Percentiles rank a stretch among this genome's conserved stretches.
These are phyloP conservation scores for Candida golubevii DNA, from an alignment of 805 yeast genomes.

Conservation along the genomic window DNA sequence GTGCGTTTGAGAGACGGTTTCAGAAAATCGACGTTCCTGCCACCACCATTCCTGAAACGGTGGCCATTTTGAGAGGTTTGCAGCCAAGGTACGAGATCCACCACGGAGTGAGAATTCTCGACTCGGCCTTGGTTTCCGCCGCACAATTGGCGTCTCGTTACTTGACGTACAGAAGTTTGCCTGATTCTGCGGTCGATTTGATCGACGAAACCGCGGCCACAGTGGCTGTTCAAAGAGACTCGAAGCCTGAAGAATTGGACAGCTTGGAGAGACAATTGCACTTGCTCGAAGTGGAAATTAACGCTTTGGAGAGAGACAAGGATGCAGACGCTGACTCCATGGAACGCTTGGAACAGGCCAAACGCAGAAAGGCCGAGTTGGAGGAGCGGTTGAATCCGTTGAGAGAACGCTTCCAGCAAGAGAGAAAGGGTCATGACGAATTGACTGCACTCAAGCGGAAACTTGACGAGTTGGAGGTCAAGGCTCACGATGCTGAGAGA, in stretches of 20 bases:
- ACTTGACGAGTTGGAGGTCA: constrained; percentile 86
- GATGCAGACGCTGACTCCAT: constrained; percentile 79
- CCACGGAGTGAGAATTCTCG: constrained; percentile 95
- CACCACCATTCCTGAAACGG: constrained; percentile 87
- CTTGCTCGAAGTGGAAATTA: constrained; percentile 89
- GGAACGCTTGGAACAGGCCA: constrained; percentile 79
- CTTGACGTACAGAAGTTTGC: constrained; percentile 89
- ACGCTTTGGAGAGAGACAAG: constrained; percentile 93
- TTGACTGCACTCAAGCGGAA: constrained; percentile 84
- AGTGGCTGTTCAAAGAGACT: constrained; percentile 97
- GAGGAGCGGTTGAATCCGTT: constrained; percentile 84
- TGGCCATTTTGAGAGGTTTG: constrained; percentile 93
- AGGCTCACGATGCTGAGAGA: constrained; percentile 96
- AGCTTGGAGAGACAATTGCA: constrained; percentile 89
- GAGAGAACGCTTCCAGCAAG: constrained; percentile 79
- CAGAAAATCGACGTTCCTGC: constrained; percentile 96
- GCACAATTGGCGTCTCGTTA: constrained; percentile 93
- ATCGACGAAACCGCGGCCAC: constrained; percentile 95
- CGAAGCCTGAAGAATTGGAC: constrained; percentile 95
- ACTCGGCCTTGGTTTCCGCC: constrained; percentile 89
- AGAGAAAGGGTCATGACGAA: constrained; percentile 87
- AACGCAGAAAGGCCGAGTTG: constrained; percentile 71
- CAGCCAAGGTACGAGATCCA: constrained; percentile 95
- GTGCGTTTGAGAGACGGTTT: constrained; percentile 98
- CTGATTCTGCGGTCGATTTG: constrained; percentile 95